Percentiles rank a stretch among this genome's conserved stretches.
Conservation (phyloP, 2,329 filamentous ascomycete species). For the Mycosphaerella arachidis region DNA sequence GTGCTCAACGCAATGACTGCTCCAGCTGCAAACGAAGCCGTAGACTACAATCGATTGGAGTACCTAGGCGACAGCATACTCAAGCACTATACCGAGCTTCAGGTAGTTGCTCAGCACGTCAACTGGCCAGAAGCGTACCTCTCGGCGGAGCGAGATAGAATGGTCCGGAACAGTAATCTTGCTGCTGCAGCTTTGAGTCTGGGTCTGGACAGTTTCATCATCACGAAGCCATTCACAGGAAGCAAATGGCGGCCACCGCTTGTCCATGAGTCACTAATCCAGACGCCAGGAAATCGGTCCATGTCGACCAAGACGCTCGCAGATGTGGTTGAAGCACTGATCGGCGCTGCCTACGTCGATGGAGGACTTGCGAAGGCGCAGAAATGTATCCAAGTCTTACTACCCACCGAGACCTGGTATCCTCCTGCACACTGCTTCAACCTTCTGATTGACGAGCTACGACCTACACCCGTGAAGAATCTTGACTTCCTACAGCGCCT, state of each 20-base stretch:
- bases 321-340: conserved; percentile 80
- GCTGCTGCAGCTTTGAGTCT: conserved; percentile 57
- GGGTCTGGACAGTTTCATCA: conserved; percentile 68
- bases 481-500: conserved; percentile 57
- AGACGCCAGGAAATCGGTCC: conserved; percentile 30
- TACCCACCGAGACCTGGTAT: conserved; percentile 48
- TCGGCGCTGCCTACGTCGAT: conserved; percentile 69
- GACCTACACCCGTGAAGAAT: conserved; percentile 38
- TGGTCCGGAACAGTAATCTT: conserved; percentile 70
- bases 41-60: conserved; percentile 78
- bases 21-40: conserved; percentile 54
- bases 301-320: conserved; percentile 76
- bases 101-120: conserved; percentile 57
- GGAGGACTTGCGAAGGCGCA: conserved; percentile 63
- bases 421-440: conserved; percentile 10
- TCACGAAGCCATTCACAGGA: conserved; percentile 63
- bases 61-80: conserved; percentile 82
- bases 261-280: conserved; percentile 41
- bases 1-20: conserved; percentile 68
- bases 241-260: conserved; percentile 69
- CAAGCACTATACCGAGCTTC: conserved; percentile 67
- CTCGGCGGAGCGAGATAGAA: conserved; percentile 60
- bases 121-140: conserved; percentile 74
- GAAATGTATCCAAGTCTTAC: conserved; percentile 60
- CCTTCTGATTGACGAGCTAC: conserved; percentile 40